Evolutionary conservation across 306 rosid genomes (phyloP).

Genomic region (Cucurbita ficifolia): DNA sequence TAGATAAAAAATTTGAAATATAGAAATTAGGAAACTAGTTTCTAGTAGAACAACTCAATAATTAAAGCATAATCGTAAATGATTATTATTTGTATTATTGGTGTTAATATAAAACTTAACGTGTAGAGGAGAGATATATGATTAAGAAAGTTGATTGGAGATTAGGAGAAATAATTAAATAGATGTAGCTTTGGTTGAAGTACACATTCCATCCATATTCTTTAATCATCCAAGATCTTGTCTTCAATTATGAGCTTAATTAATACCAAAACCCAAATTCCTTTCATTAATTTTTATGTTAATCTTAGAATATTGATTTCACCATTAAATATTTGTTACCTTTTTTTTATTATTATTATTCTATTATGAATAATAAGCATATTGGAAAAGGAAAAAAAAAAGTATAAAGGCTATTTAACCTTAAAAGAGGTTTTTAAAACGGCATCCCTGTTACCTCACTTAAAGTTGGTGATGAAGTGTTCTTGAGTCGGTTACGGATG

Average conservation of each 20-base stretch:
- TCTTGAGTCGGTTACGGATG: no score
- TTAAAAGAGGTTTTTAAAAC: no score
- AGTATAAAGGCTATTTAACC: no score
- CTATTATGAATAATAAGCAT: no score
- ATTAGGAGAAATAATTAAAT: neutral
- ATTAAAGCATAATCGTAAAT: neutral
- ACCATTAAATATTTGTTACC: neutral
- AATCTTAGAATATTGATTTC: neutral
- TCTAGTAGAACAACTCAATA: neutral
- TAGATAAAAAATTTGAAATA: no score
- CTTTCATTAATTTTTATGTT: neutral
- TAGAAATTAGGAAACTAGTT: neutral
- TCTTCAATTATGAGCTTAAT: neutral
- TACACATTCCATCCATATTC: neutral
- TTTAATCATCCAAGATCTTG: neutral
- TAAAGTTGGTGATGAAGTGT: constrained; percentile 58
- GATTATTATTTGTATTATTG: neutral
- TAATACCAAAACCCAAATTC: neutral
- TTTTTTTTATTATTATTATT: neutral
- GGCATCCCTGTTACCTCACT: constrained; percentile 66
- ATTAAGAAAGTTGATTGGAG: neutral
- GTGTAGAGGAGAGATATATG: neutral
- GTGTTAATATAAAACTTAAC: neutral
- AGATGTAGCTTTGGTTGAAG: neutral
- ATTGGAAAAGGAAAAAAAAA: no score